Evolutionary conservation across 2,329 filamentous ascomycete genomes (phyloP).

Genomic region (Tricladium varicosporioides): DNA sequence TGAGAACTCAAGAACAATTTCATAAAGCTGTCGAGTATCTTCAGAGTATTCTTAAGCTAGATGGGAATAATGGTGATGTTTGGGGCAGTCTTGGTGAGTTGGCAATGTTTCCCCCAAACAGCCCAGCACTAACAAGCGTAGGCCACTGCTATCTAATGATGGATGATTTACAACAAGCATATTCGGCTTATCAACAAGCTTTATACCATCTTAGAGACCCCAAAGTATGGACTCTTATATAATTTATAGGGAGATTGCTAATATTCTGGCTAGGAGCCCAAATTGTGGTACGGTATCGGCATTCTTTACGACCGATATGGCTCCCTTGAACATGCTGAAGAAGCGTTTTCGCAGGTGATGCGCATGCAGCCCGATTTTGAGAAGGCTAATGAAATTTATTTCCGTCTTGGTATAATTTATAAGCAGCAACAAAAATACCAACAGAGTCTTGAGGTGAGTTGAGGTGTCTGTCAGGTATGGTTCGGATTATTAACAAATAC

Average conservation of each 20-base stretch:
- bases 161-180: slow-evolving; percentile 95
- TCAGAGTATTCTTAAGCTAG: slow-evolving; percentile 85
- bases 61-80: slow-evolving; percentile 85
- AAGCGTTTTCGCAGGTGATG: slow-evolving; percentile 98
- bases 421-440: slow-evolving; percentile 95
- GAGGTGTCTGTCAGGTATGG: slow-evolving; percentile 1
- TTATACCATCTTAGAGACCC: slow-evolving; percentile 90
- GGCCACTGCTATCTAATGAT: slow-evolving; percentile 99
- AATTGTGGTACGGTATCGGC: slow-evolving; percentile 98
- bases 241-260: neutral
- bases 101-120: neutral
- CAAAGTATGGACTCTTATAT: slow-evolving; percentile 57
- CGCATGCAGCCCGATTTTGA: slow-evolving; percentile 96
- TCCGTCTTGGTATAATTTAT: slow-evolving; percentile 98
- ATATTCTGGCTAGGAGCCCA: slow-evolving; percentile 67
- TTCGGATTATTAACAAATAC: slow-evolving; percentile 16
- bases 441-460: slow-evolving; percentile 82
- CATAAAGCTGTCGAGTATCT: slow-evolving; percentile 92
- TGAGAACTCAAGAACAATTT: slow-evolving; percentile 90
- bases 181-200: slow-evolving; percentile 93
- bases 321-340: slow-evolving; percentile 93
- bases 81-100: slow-evolving; percentile 88
- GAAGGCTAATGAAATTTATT: slow-evolving; percentile 99
- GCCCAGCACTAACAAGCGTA: slow-evolving; percentile 37
- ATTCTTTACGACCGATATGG: slow-evolving; percentile 97